Conservation (phyloP, 2,329 filamentous ascomycete genomes). For the Rutstroemia sp. region DNA sequence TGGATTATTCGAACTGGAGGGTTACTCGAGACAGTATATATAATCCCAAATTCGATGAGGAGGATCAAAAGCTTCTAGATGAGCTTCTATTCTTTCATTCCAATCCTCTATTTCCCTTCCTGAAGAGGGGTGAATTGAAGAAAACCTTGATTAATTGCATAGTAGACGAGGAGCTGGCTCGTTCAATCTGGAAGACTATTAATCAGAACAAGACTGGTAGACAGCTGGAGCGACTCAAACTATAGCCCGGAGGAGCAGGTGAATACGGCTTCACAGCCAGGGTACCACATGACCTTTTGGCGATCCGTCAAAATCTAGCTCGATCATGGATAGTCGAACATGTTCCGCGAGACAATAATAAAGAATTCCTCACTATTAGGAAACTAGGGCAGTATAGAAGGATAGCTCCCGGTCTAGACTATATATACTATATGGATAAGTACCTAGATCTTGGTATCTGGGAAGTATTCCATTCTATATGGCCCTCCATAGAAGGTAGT, state of each 20-base stretch:
- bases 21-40: conserved; percentile 5
- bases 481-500: conserved; percentile 7
- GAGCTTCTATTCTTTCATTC: too few relatives aligned
- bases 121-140: conserved; percentile 5
- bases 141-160: conserved; percentile 11
- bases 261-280: neutral
- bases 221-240: conserved; percentile 7
- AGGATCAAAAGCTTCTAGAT: neutral
- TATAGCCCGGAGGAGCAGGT: conserved; percentile 5
- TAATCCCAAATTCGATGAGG: conserved; percentile 7
- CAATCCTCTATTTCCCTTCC: neutral
- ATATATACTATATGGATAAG: too few relatives aligned
- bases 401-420: neutral
- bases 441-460: neutral
- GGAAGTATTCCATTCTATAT: conserved; percentile 10
- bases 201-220: conserved; percentile 7
- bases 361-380: conserved; percentile 6
- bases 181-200: conserved; percentile 12
- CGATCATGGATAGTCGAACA: conserved; percentile 11
- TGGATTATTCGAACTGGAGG: conserved; percentile 12
- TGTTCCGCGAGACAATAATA: conserved; percentile 7
- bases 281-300: neutral
- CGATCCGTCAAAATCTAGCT: neutral
- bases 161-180: conserved; percentile 9
- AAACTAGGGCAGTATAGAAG: conserved; percentile 8